These are phyloP conservation scores for Morella rubra DNA, from an alignment of 306 rosid species.

Conservation along the genomic window DNA sequence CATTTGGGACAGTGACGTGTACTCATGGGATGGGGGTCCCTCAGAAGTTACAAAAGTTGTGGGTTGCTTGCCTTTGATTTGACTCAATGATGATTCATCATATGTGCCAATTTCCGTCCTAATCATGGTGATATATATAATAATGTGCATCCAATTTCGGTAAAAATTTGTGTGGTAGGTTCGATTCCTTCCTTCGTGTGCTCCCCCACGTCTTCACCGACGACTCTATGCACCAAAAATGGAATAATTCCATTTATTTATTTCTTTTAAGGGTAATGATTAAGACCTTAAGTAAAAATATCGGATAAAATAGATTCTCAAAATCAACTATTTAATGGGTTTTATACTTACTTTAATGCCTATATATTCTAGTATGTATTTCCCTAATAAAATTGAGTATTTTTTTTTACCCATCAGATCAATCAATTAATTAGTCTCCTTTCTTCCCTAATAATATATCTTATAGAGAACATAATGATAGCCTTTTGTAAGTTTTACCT, in stretches of 20 bases:
- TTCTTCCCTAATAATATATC: too few species aligned
- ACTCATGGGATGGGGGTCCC: conserved; percentile 10
- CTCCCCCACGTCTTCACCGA: neutral
- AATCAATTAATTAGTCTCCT: too few species aligned
- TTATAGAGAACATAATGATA: too few species aligned
- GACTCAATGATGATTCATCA: conserved; percentile 60
- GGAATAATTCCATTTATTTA: neutral
- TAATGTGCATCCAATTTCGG: neutral
- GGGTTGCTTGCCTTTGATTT: conserved; percentile 71
- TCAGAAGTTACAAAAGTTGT: conserved; percentile 49
- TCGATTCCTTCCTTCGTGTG: neutral
- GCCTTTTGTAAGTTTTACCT: too few species aligned
- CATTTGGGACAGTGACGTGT: conserved; percentile 1
- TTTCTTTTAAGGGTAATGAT: neutral
- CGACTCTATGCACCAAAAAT: neutral
- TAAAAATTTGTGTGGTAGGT: too few species aligned
- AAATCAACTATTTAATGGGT: neutral
- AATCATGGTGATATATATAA: conserved; percentile 26
- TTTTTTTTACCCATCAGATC: neutral
- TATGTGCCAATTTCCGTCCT: conserved; percentile 1
- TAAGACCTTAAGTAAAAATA: too few species aligned
- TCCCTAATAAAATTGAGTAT: neutral
- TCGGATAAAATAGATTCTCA: neutral
- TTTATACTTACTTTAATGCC: neutral
- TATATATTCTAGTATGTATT: neutral